phyloP scores from a whole-genome alignment of 495 filamentous ascomycete genomes.

The Penicillium ucsense region DNA sequence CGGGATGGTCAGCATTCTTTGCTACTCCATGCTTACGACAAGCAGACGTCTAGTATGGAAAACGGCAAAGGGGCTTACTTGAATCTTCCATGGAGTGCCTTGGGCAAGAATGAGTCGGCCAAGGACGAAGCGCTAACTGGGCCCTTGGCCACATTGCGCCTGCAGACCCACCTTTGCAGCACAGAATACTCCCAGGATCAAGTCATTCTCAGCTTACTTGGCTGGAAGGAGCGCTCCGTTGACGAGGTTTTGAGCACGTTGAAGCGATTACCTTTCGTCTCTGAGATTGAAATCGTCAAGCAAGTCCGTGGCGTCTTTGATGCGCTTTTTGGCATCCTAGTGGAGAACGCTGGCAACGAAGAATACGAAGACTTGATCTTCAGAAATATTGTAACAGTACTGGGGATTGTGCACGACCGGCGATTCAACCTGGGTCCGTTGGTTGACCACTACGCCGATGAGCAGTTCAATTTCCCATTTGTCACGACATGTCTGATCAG shows the following conservation, averaged over 20 bases:
- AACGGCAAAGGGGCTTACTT: slow-evolving; percentile 73
- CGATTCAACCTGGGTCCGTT: slow-evolving; percentile 84
- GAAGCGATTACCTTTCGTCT: slow-evolving; percentile 79
- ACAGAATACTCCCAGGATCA: slow-evolving; percentile 93
- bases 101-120: slow-evolving; percentile 51
- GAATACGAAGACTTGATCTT: slow-evolving; percentile 92
- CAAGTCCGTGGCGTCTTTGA: slow-evolving; percentile 83
- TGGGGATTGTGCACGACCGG: slow-evolving; percentile 90
- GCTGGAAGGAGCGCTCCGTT: slow-evolving; percentile 69
- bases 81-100: slow-evolving; percentile 65
- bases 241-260: slow-evolving; percentile 63
- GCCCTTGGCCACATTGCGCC: slow-evolving; percentile 60
- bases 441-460: slow-evolving; percentile 86
- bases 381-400: slow-evolving; percentile 74
- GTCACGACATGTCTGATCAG: slow-evolving; percentile 84
- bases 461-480: slow-evolving; percentile 85
- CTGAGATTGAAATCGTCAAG: slow-evolving; percentile 97
- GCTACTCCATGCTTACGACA: slow-evolving; percentile 81
- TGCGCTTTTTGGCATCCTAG: slow-evolving; percentile 80
- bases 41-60: slow-evolving; percentile 56
- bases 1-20: slow-evolving; percentile 76
- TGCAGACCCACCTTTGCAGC: slow-evolving; percentile 89
- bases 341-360: slow-evolving; percentile 79
- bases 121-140: slow-evolving; percentile 68
- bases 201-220: slow-evolving; percentile 69